Conservation (phyloP, 345 rosid genomes). For the Brassica cretica region DNA sequence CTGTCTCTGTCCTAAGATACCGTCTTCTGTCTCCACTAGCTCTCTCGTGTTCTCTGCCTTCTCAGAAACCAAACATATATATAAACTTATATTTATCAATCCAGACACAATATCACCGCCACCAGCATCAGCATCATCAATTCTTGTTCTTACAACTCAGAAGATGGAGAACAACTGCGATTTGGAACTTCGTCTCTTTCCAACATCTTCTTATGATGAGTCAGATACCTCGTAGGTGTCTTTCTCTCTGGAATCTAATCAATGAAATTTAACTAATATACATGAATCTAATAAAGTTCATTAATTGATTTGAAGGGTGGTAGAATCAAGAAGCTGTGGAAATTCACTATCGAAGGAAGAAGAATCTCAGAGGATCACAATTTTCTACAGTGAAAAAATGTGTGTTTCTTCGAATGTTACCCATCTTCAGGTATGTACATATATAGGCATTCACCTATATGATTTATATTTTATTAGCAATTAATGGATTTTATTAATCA, state of each 20-base stretch:
- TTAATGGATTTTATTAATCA: background rate
- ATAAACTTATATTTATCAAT: background rate
- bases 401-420: slow-evolving; percentile 30
- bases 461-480: background rate
- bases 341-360: slow-evolving; percentile 19
- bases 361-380: slow-evolving; percentile 34
- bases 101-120: background rate
- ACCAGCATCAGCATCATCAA: background rate
- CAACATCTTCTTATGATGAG: slow-evolving; percentile 27
- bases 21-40: slow-evolving; percentile 28
- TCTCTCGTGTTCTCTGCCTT: slow-evolving; percentile 15
- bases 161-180: slow-evolving; percentile 26
- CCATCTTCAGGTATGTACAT: slow-evolving; percentile 29
- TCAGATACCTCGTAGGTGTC: slow-evolving; percentile 33
- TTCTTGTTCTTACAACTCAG: slow-evolving; percentile 6
- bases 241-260: background rate
- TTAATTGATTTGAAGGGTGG: slow-evolving; percentile 1
- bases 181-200: slow-evolving; percentile 40
- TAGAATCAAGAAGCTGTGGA: slow-evolving; percentile 25
- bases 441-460: background rate
- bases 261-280: background rate
- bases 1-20: slow-evolving; percentile 15
- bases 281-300: slow-evolving; percentile 10
- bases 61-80: background rate
- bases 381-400: slow-evolving; percentile 35